Evolutionary conservation across 2,329 filamentous ascomycete genomes (phyloP).

Genomic region (Venturiaceae sp.): DNA sequence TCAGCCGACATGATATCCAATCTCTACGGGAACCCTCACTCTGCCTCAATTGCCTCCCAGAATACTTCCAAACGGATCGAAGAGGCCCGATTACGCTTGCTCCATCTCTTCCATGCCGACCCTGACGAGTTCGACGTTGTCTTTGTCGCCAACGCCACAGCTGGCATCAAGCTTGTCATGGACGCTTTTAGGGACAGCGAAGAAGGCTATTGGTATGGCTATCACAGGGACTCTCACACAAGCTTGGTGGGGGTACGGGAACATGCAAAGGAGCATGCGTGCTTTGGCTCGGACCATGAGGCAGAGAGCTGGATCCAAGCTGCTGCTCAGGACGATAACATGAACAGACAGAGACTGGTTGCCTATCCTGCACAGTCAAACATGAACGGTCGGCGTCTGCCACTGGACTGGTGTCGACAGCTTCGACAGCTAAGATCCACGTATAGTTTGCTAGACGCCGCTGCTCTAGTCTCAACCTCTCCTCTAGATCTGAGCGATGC

Average conservation of each 20-base stretch:
- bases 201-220: conserved; percentile 70
- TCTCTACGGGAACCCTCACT: conserved; percentile 88
- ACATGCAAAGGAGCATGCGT: conserved; percentile 53
- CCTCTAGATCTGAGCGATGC: conserved; percentile 59
- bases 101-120: conserved; percentile 73
- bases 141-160: conserved; percentile 88
- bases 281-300: conserved; percentile 53
- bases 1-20: conserved; percentile 67
- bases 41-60: conserved; percentile 72
- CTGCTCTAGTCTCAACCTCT: conserved; percentile 69
- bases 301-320: conserved; percentile 55
- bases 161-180: conserved; percentile 75
- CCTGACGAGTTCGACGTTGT: conserved; percentile 77
- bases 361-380: conserved; percentile 90
- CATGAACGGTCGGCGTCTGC: conserved; percentile 72
- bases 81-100: conserved; percentile 58
- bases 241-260: conserved; percentile 74
- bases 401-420: conserved; percentile 55
- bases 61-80: conserved; percentile 66
- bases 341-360: conserved; percentile 44
- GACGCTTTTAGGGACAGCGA: conserved; percentile 64
- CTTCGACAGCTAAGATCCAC: conserved; percentile 23
- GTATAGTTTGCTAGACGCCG: conserved; percentile 76
- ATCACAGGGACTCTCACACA: conserved; percentile 79
- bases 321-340: conserved; percentile 15